These are phyloP conservation scores for Apiospora pterosperma DNA, from an alignment of 2,329 filamentous ascomycete species.

Conservation along the genomic window DNA sequence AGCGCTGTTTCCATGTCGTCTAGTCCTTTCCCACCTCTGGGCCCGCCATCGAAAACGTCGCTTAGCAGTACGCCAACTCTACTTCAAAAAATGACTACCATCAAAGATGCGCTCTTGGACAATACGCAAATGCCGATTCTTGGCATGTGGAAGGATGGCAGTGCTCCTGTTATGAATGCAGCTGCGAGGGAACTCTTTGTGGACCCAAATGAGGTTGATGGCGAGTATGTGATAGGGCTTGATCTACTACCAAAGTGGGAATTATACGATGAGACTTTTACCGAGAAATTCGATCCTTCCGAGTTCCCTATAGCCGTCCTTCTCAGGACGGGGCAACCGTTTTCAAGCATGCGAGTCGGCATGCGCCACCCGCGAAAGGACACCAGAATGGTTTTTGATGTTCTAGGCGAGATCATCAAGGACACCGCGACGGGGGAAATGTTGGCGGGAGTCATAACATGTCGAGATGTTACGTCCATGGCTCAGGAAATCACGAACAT, in stretches of 20 bases:
- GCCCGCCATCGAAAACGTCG: conserved; percentile 56
- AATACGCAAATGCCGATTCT: conserved; percentile 72
- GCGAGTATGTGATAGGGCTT: conserved; percentile 24
- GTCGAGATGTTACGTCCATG: conserved; percentile 69
- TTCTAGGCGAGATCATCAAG: conserved; percentile 62
- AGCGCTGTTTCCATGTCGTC: conserved; percentile 49
- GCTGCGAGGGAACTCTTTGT: conserved; percentile 55
- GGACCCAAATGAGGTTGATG: conserved; percentile 37
- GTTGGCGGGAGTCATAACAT: conserved; percentile 67
- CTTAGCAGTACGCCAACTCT: conserved; percentile 59
- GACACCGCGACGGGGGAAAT: conserved; percentile 69
- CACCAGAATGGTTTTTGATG: conserved; percentile 58
- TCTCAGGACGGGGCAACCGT: conserved; percentile 57
- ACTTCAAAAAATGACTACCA: conserved; percentile 67
- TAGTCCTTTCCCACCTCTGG: conserved; percentile 63
- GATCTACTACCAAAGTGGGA: conserved; percentile 59
- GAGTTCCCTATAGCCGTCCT: conserved; percentile 68
- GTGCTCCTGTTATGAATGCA: conserved; percentile 69
- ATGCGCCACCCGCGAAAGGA: conserved; percentile 54
- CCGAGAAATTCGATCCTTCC: conserved; percentile 47
- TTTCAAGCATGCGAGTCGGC: conserved; percentile 59
- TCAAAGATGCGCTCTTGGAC: conserved; percentile 76
- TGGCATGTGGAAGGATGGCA: conserved; percentile 79
- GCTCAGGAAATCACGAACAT: conserved; percentile 67
- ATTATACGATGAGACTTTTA: conserved; percentile 66